phyloP scores from a whole-genome alignment of 306 rosid species.

The Sesbania bispinosa region DNA sequence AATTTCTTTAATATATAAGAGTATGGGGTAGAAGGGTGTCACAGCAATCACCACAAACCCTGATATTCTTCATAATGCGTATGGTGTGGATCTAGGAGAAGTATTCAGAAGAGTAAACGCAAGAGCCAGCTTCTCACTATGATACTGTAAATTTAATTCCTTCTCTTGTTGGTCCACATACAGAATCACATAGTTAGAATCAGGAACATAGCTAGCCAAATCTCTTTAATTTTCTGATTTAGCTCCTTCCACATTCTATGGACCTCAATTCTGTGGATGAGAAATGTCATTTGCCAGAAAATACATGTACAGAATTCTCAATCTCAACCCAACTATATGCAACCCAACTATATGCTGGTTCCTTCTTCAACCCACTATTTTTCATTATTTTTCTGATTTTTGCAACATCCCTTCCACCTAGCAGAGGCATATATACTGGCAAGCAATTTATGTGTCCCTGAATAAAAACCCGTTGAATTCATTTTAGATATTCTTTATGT shows the following conservation, averaged over 20 bases:
- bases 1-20: no score
- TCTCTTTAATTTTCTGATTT: conserved; percentile 31
- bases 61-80: conserved; percentile 41
- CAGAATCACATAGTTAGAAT: conserved; percentile 37
- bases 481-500: no score
- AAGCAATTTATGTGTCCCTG: conserved; percentile 36
- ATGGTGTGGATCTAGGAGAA: conserved; percentile 38
- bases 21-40: no score
- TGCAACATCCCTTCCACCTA: conserved; percentile 40
- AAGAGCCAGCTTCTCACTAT: conserved; percentile 45
- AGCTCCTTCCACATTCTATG: conserved; percentile 34
- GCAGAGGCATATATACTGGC: conserved; percentile 41
- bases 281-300: conserved; percentile 31
- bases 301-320: conserved; percentile 33
- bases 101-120: conserved; percentile 40
- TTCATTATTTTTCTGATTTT: conserved; percentile 34
- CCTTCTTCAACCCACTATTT: conserved; percentile 37
- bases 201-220: conserved; percentile 45
- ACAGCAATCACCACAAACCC: conserved; percentile 46
- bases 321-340: no score
- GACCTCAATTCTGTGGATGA: conserved; percentile 35
- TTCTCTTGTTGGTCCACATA: conserved; percentile 34
- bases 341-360: conserved; percentile 49
- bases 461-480: no score
- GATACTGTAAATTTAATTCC: conserved; percentile 33